A percentile compares a stretch with the other conserved stretches of the same genome.
Evolutionary conservation across 352 stramenopile species (phyloP).

Genomic region (Globisporangium alternatum): DNA sequence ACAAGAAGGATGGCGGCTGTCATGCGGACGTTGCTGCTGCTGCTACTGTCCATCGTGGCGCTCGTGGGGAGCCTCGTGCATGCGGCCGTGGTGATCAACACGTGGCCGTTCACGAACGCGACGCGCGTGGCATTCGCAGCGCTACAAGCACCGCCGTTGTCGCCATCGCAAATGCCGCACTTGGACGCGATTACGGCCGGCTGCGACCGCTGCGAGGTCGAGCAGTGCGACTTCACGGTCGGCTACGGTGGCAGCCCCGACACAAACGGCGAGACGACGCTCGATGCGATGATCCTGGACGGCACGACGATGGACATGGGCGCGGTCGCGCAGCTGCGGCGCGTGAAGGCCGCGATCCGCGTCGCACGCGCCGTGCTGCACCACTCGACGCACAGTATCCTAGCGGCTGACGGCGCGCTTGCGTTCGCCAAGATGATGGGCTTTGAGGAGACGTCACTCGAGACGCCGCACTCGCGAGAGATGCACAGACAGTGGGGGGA

Average conservation of each 20-base stretch:
- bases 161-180: slow-evolving; percentile 11
- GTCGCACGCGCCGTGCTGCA: slow-evolving; percentile 86
- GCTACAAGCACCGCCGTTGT: slow-evolving; percentile 18
- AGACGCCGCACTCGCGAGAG: slow-evolving; percentile 54
- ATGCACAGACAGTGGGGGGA: slow-evolving; percentile 56
- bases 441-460: slow-evolving; percentile 71
- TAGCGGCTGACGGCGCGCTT: slow-evolving; percentile 83
- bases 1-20: neutral
- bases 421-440: slow-evolving; percentile 91
- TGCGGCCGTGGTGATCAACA: slow-evolving; percentile 74
- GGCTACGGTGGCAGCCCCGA: slow-evolving; percentile 88
- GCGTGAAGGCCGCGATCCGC: slow-evolving; percentile 79
- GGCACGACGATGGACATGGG: slow-evolving; percentile 83
- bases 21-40: neutral
- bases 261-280: slow-evolving; percentile 80
- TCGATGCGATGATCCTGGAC: slow-evolving; percentile 92
- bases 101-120: slow-evolving; percentile 77
- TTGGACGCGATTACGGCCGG: slow-evolving; percentile 68
- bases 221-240: slow-evolving; percentile 89
- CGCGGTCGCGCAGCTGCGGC: slow-evolving; percentile 73
- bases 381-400: slow-evolving; percentile 85
- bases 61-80: neutral
- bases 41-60: neutral
- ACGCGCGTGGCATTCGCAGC: slow-evolving; percentile 62
- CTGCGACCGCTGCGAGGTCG: slow-evolving; percentile 77